These are phyloP conservation scores for Phytophthora meadii DNA, from an alignment of 352 stramenopile species.

Conservation along the genomic window DNA sequence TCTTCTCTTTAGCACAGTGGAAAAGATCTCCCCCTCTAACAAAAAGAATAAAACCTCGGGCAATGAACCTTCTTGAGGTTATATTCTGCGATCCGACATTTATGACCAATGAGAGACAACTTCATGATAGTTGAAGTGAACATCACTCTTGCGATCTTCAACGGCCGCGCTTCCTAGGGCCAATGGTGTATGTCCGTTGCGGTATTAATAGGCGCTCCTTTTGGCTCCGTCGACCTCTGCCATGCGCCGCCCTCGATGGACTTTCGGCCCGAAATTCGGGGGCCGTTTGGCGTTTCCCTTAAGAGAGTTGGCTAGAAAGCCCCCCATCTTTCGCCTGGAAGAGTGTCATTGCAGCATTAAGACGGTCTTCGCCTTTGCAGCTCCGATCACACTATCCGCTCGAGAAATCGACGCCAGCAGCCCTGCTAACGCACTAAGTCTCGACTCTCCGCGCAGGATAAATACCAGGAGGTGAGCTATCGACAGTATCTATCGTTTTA, in stretches of 20 bases:
- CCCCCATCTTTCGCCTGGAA: conserved; percentile 13
- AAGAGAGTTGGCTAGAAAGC: conserved; percentile 11
- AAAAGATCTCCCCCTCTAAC: conserved; percentile 37
- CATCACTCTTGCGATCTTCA: conserved; percentile 28
- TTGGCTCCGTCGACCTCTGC: conserved; percentile 9
- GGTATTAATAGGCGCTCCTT: conserved; percentile 37
- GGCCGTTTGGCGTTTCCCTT: conserved; percentile 39
- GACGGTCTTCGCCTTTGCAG: not conserved
- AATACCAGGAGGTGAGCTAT: conserved; percentile 8
- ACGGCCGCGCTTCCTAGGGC: no score
- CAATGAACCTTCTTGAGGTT: conserved; percentile 9
- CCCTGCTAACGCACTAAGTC: no score
- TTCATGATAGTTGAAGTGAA: conserved; percentile 24
- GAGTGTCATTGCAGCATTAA: conserved; percentile 2
- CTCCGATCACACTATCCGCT: not conserved
- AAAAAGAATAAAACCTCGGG: conserved; percentile 18
- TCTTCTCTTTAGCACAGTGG: conserved; percentile 14
- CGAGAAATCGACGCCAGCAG: conserved; percentile 6
- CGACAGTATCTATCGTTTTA: not conserved
- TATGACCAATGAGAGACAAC: conserved; percentile 10
- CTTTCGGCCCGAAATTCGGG: conserved; percentile 2
- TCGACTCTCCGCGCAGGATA: not conserved
- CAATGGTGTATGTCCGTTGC: conserved; percentile 29
- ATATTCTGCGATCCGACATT: conserved; percentile 1
- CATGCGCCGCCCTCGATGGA: conserved; percentile 10